phyloP scores from a whole-genome alignment of 2,329 filamentous ascomycete genomes.

The Pseudogymnoascus verrucosus region DNA sequence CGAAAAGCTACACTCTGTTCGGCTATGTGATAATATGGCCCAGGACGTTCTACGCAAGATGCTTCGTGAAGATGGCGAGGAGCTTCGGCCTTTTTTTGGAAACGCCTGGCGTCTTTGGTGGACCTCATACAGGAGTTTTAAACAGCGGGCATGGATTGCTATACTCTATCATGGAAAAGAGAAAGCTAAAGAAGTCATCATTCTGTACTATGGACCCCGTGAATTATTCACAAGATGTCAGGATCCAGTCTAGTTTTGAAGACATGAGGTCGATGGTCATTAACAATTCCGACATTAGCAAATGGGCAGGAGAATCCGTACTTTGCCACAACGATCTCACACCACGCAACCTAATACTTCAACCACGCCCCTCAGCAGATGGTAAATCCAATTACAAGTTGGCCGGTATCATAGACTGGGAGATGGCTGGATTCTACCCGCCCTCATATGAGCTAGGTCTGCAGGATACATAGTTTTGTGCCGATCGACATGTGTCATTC shows the following conservation, averaged over 20 bases:
- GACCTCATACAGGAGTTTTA: slow-evolving; percentile 12
- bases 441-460: slow-evolving; percentile 19
- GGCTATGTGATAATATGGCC: slow-evolving; percentile 7
- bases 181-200: slow-evolving; percentile 12
- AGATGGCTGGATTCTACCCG: slow-evolving; percentile 21
- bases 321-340: slow-evolving; percentile 21
- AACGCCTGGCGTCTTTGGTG: slow-evolving; percentile 8
- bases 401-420: slow-evolving; percentile 20
- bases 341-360: slow-evolving; percentile 18
- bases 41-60: slow-evolving; percentile 9
- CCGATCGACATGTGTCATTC: slow-evolving; percentile 17
- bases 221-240: slow-evolving; percentile 12
- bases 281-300: slow-evolving; percentile 16
- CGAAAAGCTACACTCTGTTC: slow-evolving; percentile 12
- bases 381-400: slow-evolving; percentile 16
- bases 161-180: slow-evolving; percentile 12
- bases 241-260: slow-evolving; percentile 11
- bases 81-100: slow-evolving; percentile 7
- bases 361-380: slow-evolving; percentile 7
- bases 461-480: slow-evolving; percentile 18
- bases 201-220: slow-evolving; percentile 11
- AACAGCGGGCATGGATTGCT: slow-evolving; percentile 9
- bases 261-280: slow-evolving; percentile 16
- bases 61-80: slow-evolving; percentile 10
- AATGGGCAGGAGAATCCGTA: slow-evolving; percentile 20